phyloP scores from a whole-genome alignment of 805 yeast genomes.

The Diddensiella santjacobensis region DNA sequence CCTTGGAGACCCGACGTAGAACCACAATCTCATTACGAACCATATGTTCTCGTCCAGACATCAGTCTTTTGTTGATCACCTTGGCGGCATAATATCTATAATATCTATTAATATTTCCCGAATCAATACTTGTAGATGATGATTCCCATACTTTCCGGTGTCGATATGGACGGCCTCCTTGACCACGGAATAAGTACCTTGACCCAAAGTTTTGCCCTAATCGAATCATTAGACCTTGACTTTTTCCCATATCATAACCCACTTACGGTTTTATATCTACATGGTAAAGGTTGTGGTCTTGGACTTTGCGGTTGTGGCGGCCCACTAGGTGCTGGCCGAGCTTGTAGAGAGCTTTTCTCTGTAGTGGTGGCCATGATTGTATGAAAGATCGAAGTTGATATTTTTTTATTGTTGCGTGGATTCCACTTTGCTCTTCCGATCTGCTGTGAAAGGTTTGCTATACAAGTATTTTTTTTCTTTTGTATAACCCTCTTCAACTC shows the following conservation, averaged over 20 bases:
- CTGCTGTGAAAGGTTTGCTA: too few species aligned
- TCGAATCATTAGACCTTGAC: not conserved
- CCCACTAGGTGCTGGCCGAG: not conserved
- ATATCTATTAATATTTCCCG: not conserved
- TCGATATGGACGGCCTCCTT: constrained; percentile 40
- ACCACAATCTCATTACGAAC: constrained; percentile 61
- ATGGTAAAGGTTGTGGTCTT: constrained; percentile 26
- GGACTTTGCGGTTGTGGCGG: constrained; percentile 1
- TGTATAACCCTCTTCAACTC: too few species aligned
- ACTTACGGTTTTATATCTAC: constrained; percentile 25
- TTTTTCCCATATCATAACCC: not conserved
- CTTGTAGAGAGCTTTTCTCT: not conserved
- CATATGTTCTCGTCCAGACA: constrained; percentile 51
- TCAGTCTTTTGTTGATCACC: constrained; percentile 45
- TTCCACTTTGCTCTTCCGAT: too few species aligned
- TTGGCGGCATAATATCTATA: constrained; percentile 49
- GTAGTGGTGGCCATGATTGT: too few species aligned
- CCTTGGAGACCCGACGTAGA: constrained; percentile 47
- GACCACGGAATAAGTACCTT: constrained; percentile 43
- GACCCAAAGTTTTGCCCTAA: constrained; percentile 37
- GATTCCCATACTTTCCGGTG: constrained; percentile 29
- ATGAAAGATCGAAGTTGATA: too few species aligned
- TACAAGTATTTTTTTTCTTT: too few species aligned
- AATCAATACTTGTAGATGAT: constrained; percentile 12
- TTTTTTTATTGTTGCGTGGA: too few species aligned